These are phyloP conservation scores for Cenchrus fungigraminus DNA, from an alignment of 176 grass and related monocot genomes.

Conservation along the genomic window DNA sequence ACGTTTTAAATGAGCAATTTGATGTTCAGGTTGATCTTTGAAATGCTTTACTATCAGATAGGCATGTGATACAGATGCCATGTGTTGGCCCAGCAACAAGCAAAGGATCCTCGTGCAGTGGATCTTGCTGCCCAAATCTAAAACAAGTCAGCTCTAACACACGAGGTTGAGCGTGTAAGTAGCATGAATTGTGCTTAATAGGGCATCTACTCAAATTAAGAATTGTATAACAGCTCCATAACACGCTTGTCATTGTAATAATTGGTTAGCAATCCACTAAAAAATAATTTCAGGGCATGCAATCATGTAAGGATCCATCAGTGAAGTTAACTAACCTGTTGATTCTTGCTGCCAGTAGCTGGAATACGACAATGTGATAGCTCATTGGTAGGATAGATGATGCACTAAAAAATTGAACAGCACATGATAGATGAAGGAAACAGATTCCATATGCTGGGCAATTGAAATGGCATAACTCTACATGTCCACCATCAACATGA, in stretches of 20 bases:
- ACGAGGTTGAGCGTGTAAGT: conserved; percentile 29
- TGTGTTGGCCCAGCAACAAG: conserved; percentile 27
- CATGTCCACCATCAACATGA: conserved; percentile 8
- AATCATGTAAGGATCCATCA: conserved; percentile 22
- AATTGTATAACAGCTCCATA: neutral
- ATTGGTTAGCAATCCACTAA: neutral
- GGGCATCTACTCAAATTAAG: conserved; percentile 24
- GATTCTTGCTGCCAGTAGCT: conserved; percentile 38
- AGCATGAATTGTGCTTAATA: conserved; percentile 4
- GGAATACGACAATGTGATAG: conserved; percentile 37
- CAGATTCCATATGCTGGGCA: conserved; percentile 25
- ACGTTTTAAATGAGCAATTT: neutral
- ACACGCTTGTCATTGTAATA: conserved; percentile 15
- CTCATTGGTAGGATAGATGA: neutral
- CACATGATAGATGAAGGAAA: neutral
- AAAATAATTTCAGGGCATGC: neutral
- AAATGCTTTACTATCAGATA: neutral
- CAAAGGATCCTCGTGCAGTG: conserved; percentile 38
- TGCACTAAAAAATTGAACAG: neutral
- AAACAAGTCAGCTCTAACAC: conserved; percentile 41
- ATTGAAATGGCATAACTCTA: neutral
- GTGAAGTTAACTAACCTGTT: conserved; percentile 35
- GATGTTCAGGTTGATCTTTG: conserved; percentile 16
- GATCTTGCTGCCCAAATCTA: conserved; percentile 41
- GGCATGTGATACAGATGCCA: conserved; percentile 37